phyloP scores from a whole-genome alignment of 2,329 filamentous ascomycete genomes.

The Fonsecaea multimorphosa region DNA sequence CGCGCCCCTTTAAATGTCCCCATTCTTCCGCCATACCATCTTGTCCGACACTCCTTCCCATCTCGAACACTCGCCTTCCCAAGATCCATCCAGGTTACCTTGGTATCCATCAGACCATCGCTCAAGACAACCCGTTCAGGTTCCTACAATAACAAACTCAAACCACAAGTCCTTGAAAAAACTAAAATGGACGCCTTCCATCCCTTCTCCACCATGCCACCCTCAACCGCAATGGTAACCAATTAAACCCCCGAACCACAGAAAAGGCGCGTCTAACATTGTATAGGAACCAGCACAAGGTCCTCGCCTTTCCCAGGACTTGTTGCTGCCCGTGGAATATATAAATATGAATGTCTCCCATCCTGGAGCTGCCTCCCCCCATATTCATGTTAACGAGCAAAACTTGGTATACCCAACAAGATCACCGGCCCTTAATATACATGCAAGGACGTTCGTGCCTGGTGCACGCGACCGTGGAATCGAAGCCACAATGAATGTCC shows the following conservation, averaged over 20 bases:
- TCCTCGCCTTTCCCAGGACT: background rate
- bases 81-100: too few species aligned
- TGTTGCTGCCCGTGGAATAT: background rate
- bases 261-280: conserved; percentile 4
- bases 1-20: background rate
- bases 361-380: background rate
- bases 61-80: background rate
- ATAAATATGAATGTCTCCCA: background rate
- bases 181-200: background rate
- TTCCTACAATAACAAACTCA: background rate
- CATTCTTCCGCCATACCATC: background rate
- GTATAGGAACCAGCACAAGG: conserved; percentile 2
- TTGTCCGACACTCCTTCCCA: background rate
- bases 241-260: background rate
- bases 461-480: background rate
- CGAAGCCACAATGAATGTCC: background rate
- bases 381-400: background rate
- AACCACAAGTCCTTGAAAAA: background rate
- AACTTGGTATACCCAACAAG: background rate
- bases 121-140: background rate
- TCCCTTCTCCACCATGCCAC: background rate
- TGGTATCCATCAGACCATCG: background rate
- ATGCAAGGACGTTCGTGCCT: conserved; percentile 8
- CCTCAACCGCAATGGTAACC: conserved; percentile 14
- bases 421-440: background rate